A percentile compares a stretch with the other conserved stretches of the same genome.
These are phyloP conservation scores for Oryza longistaminata DNA, from an alignment of 176 grass and related monocot genomes.

Conservation along the genomic window DNA sequence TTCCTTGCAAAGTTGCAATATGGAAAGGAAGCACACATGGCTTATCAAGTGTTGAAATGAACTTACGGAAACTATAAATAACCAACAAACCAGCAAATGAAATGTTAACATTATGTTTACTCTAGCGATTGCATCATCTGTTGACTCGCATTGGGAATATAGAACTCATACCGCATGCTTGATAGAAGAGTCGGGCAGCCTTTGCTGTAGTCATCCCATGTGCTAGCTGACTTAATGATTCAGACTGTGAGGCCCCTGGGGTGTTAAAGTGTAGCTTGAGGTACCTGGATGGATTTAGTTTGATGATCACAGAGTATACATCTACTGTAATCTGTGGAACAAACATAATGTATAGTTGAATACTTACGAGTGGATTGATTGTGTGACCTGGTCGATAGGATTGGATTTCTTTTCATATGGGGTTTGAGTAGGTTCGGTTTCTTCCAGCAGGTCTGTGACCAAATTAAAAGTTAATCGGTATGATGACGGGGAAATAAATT, in stretches of 20 bases:
- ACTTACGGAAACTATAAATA: slow-evolving; percentile 17
- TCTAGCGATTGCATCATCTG: not conserved
- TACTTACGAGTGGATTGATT: slow-evolving; percentile 70
- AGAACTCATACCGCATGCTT: slow-evolving; percentile 67
- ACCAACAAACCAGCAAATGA: not conserved
- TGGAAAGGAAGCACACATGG: slow-evolving; percentile 1
- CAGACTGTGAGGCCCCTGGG: slow-evolving; percentile 54
- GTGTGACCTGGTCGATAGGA: slow-evolving; percentile 51
- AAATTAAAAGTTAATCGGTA: slow-evolving; percentile 15
- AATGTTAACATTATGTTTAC: not conserved
- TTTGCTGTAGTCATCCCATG: slow-evolving; percentile 56
- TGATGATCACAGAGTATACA: slow-evolving; percentile 31
- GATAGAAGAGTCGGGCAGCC: slow-evolving; percentile 87
- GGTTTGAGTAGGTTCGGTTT: slow-evolving; percentile 82
- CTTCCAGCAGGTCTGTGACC: slow-evolving; percentile 65
- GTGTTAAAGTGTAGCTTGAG: slow-evolving; percentile 86
- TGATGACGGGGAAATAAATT: slow-evolving; percentile 7
- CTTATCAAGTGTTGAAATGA: not conserved
- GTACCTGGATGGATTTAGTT: slow-evolving; percentile 50
- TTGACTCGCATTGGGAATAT: not conserved
- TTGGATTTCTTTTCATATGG: slow-evolving; percentile 37
- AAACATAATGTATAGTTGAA: slow-evolving; percentile 35
- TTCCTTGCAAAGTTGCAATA: not conserved
- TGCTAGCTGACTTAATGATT: slow-evolving; percentile 69
- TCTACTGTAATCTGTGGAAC: not conserved